These are phyloP conservation scores for Mycena galopus DNA, from an alignment of 768 basidiomycete genomes.

Conservation along the genomic window DNA sequence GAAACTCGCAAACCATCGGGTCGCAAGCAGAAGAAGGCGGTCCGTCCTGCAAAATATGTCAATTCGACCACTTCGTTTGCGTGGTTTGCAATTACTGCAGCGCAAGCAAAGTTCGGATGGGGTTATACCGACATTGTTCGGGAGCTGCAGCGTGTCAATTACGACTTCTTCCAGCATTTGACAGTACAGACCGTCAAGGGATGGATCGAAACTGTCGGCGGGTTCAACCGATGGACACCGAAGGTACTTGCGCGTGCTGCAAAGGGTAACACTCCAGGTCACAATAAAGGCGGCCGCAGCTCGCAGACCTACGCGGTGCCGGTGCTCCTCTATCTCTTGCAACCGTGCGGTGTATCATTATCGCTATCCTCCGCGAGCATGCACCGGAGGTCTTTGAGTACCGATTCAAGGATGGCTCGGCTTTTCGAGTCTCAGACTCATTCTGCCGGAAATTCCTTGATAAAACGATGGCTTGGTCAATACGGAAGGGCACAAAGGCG, in stretches of 20 bases:
- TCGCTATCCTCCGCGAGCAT: too few relatives aligned
- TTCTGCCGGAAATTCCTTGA: conserved; percentile 31
- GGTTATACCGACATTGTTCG: background rate
- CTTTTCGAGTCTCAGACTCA: conserved; percentile 38
- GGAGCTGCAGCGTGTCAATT: conserved; percentile 16
- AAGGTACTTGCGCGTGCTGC: conserved; percentile 11
- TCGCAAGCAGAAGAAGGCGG: too few relatives aligned
- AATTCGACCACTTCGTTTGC: too few relatives aligned
- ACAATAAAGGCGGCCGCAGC: conserved; percentile 23
- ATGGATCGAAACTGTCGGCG: conserved; percentile 22
- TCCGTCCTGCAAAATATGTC: too few relatives aligned
- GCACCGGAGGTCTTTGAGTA: too few relatives aligned
- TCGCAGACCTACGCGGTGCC: too few relatives aligned
- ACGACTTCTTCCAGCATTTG: conserved; percentile 24
- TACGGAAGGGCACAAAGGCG: too few relatives aligned
- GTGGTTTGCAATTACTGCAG: too few relatives aligned
- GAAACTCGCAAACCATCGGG: too few relatives aligned
- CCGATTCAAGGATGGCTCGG: conserved; percentile 20
- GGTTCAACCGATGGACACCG: conserved; percentile 17
- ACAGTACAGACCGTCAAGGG: conserved; percentile 1
- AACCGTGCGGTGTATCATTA: too few relatives aligned
- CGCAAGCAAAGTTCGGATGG: too few relatives aligned
- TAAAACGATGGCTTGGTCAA: conserved; percentile 39
- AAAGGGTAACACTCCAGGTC: conserved; percentile 26
- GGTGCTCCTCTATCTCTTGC: too few relatives aligned